Evolutionary conservation across 441 rosid species (phyloP).

Genomic region (Codiaeum variegatum): DNA sequence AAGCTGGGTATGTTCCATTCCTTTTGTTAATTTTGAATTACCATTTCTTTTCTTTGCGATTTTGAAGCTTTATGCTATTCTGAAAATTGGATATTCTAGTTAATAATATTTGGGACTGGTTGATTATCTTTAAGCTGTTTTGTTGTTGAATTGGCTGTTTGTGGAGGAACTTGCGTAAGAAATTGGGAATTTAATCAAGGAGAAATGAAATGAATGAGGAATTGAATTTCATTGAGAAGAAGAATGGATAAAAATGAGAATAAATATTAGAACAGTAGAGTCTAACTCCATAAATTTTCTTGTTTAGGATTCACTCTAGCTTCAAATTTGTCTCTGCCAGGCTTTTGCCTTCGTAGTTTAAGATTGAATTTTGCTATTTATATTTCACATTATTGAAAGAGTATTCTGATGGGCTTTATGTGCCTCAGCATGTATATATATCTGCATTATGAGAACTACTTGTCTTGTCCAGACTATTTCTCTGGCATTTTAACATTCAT

Average conservation of each 20-base stretch:
- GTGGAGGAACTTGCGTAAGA: not conserved
- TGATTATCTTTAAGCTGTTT: not conserved
- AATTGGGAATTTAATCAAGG: too few species aligned
- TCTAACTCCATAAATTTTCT: not conserved
- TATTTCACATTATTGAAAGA: not conserved
- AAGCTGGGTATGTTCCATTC: constrained; percentile 64
- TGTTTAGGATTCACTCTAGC: not conserved
- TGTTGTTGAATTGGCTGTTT: not conserved
- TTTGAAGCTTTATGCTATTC: not conserved
- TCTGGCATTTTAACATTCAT: not conserved
- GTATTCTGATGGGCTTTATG: too few species aligned
- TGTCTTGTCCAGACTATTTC: not conserved
- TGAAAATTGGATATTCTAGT: not conserved
- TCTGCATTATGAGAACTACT: not conserved
- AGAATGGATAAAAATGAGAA: not conserved
- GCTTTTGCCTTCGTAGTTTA: not conserved
- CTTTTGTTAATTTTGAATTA: too few species aligned
- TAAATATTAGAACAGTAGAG: not conserved
- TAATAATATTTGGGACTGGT: not conserved
- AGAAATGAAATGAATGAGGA: not conserved
- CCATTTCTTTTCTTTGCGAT: not conserved
- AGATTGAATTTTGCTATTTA: not conserved
- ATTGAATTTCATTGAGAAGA: not conserved
- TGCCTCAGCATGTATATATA: not conserved
- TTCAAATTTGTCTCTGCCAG: not conserved